Evolutionary conservation across 306 rosid genomes (phyloP).

Genomic region (Vigna nakashimae): DNA sequence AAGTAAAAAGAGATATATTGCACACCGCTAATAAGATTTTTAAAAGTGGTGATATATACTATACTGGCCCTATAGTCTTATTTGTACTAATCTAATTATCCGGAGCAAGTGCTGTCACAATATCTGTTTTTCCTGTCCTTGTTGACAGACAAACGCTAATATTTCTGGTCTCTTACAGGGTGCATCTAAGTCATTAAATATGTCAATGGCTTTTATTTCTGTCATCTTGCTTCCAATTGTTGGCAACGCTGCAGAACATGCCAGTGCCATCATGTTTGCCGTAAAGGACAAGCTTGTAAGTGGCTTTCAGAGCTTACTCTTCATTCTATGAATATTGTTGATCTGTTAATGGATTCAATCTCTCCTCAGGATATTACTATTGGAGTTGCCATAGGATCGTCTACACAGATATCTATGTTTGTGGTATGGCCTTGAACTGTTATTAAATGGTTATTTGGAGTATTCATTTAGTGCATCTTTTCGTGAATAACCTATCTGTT

Average conservation of each 20-base stretch:
- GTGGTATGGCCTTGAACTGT: constrained; percentile 69
- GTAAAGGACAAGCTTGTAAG: constrained; percentile 96
- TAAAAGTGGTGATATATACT: not conserved
- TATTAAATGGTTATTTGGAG: constrained; percentile 20
- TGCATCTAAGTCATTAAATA: constrained; percentile 77
- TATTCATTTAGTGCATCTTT: constrained; percentile 21
- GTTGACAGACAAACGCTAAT: not conserved
- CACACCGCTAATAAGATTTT: not conserved
- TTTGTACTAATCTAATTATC: too few species aligned
- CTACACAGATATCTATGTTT: constrained; percentile 96
- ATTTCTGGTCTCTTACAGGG: constrained; percentile 68
- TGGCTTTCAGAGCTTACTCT: constrained; percentile 41
- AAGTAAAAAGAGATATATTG: not conserved
- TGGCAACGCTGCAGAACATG: constrained; percentile 74
- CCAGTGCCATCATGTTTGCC: constrained; percentile 97
- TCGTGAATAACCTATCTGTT: not conserved
- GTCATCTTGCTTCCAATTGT: constrained; percentile 93
- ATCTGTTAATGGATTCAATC: constrained; percentile 45
- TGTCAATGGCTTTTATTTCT: constrained; percentile 90
- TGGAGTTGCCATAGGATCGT: constrained; percentile 96
- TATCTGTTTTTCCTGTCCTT: constrained; percentile 4
- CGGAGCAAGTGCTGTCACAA: not conserved
- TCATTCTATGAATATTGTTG: constrained; percentile 27
- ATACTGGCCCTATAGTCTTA: not conserved
- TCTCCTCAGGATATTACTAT: constrained; percentile 78